phyloP scores from a whole-genome alignment of 768 basidiomycete species.

The Amyloporia xantha region DNA sequence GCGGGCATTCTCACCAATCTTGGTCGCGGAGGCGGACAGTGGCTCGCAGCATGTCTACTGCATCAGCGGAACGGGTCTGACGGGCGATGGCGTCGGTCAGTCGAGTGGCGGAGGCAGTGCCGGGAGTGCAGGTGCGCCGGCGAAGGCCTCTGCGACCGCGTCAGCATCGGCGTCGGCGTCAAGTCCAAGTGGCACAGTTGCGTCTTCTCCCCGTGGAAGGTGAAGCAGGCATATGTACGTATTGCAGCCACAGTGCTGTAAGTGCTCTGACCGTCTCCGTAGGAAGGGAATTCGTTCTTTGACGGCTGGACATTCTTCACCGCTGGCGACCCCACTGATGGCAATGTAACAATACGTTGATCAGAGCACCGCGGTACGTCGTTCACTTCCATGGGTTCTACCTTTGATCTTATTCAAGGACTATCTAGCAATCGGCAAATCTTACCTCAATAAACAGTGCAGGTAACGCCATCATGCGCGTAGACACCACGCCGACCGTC shows the following conservation, averaged over 20 bases:
- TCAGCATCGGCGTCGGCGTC: constrained; percentile 12
- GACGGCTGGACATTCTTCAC: constrained; percentile 75
- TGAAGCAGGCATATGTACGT: constrained; percentile 53
- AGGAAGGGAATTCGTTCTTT: constrained; percentile 73
- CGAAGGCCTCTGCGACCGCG: constrained; percentile 10
- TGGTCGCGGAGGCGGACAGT: constrained; percentile 25
- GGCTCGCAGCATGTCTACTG: constrained; percentile 28
- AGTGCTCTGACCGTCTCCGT: no score
- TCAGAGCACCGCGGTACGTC: constrained; percentile 49
- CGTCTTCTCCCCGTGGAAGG: constrained; percentile 33
- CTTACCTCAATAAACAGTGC: constrained; percentile 60
- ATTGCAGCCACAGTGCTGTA: neutral
- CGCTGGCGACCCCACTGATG: constrained; percentile 69
- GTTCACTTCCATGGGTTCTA: constrained; percentile 2
- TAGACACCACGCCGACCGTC: constrained; percentile 78
- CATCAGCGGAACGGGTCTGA: constrained; percentile 17
- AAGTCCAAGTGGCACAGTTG: constrained; percentile 7
- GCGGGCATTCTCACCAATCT: constrained; percentile 49
- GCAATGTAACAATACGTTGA: constrained; percentile 64
- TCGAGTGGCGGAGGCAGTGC: neutral
- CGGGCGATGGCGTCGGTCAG: neutral
- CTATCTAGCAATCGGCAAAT: constrained; percentile 42
- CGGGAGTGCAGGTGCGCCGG: constrained; percentile 3
- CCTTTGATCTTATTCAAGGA: neutral
- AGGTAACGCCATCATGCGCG: constrained; percentile 81